Evolutionary conservation across 2,329 filamentous ascomycete species (phyloP).

Genomic region (Trichoderma sp.): DNA sequence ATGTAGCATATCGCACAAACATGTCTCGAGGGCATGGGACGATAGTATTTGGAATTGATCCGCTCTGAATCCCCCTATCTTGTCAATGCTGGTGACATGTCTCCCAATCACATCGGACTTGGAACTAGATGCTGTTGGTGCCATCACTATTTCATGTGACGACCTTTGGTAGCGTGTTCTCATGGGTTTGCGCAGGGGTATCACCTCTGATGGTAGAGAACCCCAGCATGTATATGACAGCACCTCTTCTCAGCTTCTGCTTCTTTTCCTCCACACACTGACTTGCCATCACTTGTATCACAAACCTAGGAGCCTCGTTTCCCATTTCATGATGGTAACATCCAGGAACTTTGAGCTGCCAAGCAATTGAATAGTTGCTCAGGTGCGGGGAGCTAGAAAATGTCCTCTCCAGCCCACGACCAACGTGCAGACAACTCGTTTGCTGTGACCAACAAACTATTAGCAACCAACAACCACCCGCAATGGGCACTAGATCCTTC

Average conservation of each 20-base stretch:
- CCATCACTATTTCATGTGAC: background rate
- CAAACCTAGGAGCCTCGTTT: background rate
- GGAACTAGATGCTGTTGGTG: background rate
- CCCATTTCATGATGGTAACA: background rate
- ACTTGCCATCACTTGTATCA: background rate
- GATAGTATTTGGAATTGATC: background rate
- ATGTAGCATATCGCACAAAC: background rate
- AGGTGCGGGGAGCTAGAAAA: background rate
- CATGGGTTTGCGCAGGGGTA: background rate
- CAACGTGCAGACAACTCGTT: conserved; percentile 1
- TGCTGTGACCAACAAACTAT: background rate
- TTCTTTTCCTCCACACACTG: background rate
- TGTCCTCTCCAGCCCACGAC: conserved; percentile 6
- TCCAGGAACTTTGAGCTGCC: background rate
- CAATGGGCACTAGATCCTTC: background rate
- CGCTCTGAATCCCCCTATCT: background rate
- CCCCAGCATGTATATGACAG: background rate
- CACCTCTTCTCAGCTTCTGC: background rate
- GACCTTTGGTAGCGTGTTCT: background rate
- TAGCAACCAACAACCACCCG: conserved; percentile 4
- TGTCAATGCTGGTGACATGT: background rate
- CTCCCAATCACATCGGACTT: background rate
- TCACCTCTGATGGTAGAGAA: background rate
- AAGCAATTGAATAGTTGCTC: background rate
- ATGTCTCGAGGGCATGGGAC: background rate